Conservation (phyloP, 495 filamentous ascomycete genomes). For the Xylaria intraflava region DNA sequence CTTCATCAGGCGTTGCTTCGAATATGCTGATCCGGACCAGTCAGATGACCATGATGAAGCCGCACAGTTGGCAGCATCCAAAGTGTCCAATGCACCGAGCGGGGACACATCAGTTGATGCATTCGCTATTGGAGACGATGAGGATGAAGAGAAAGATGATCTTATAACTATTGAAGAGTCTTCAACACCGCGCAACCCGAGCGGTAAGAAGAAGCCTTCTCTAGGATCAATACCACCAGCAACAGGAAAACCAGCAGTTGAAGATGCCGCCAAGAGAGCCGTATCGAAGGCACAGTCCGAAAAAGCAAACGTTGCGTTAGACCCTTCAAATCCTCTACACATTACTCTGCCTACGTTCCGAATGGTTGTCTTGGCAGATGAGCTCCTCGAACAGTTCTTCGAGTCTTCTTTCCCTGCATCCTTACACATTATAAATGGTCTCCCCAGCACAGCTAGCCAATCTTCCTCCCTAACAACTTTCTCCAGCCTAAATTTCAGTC, state of each 20-base stretch:
- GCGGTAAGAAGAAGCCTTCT: slow-evolving; percentile 25
- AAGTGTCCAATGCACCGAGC: slow-evolving; percentile 18
- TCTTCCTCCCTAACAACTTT: slow-evolving; percentile 68
- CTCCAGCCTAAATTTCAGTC: slow-evolving; percentile 56
- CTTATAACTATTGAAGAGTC: slow-evolving; percentile 52
- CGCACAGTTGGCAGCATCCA: slow-evolving; percentile 10
- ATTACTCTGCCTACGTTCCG: slow-evolving; percentile 97
- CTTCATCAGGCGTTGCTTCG: slow-evolving; percentile 93
- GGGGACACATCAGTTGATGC: slow-evolving; percentile 28
- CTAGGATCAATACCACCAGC: slow-evolving; percentile 18
- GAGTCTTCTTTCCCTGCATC: slow-evolving; percentile 71
- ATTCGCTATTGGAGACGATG: slow-evolving; percentile 76
- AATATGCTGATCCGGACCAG: slow-evolving; percentile 94
- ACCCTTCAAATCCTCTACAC: slow-evolving; percentile 84
- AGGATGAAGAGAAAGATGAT: slow-evolving; percentile 58
- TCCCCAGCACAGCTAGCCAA: slow-evolving; percentile 30
- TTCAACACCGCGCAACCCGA: slow-evolving; percentile 25
- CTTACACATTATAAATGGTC: slow-evolving; percentile 47
- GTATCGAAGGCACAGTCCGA: slow-evolving; percentile 51
- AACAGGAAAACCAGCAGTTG: slow-evolving; percentile 17
- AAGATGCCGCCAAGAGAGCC: slow-evolving; percentile 24
- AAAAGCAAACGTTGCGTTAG: slow-evolving; percentile 78
- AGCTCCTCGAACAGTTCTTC: slow-evolving; percentile 92
- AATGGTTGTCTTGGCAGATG: slow-evolving; percentile 96
- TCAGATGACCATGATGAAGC: slow-evolving; percentile 46